A percentile compares a stretch with the other conserved stretches of the same genome.
phyloP scores from a whole-genome alignment of 129 eudicot genomes.

The Centella asiatica region DNA sequence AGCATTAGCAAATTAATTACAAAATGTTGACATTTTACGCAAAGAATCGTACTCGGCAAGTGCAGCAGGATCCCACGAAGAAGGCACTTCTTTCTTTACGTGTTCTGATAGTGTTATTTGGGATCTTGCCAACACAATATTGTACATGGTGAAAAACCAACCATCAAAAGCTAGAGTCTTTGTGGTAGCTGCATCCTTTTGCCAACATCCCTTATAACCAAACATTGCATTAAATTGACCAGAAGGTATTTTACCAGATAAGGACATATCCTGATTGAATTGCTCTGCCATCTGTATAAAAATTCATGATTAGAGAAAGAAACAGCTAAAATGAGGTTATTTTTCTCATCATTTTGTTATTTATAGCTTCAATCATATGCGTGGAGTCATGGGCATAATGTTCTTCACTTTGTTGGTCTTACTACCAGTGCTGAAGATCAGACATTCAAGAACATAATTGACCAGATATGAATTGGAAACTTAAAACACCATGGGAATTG shows the following conservation, averaged over 20 bases:
- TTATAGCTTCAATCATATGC: not conserved
- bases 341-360: not conserved
- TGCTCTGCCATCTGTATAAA: slow-evolving; percentile 80
- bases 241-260: slow-evolving; percentile 90
- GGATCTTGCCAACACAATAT: slow-evolving; percentile 67
- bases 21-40: not conserved
- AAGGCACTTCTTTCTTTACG: slow-evolving; percentile 78
- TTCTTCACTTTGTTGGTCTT: too few species aligned
- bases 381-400: too few species aligned
- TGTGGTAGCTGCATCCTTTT: slow-evolving; percentile 73
- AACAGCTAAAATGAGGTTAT: not conserved
- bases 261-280: slow-evolving; percentile 66
- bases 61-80: slow-evolving; percentile 85
- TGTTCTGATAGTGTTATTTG: slow-evolving; percentile 63
- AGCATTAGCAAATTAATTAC: not conserved
- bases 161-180: slow-evolving; percentile 90
- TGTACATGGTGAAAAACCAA: slow-evolving; percentile 69
- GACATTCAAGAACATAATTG: too few species aligned
- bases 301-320: slow-evolving; percentile 1
- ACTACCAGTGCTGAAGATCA: not conserved
- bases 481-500: not conserved
- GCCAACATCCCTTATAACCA: slow-evolving; percentile 79
- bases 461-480: not conserved
- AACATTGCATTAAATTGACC: slow-evolving; percentile 84
- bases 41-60: slow-evolving; percentile 71